Base-by-base conservation (phyloP, 2,329 filamentous ascomycete genomes). In the Dothideomycetes sp. region DNA sequence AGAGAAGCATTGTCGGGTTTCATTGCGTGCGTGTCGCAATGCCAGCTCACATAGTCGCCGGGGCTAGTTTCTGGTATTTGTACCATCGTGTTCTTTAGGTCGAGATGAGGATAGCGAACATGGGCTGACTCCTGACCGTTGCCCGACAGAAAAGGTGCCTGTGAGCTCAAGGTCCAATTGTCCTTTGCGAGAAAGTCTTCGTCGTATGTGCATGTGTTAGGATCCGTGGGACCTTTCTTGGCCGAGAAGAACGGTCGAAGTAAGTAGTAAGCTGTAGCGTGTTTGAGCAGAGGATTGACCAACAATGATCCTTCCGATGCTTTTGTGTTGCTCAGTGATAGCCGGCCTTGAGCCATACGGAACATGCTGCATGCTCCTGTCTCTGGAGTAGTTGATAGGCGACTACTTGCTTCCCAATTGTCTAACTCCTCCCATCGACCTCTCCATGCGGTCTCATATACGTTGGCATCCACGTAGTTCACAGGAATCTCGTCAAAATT, bases 281-380 rank as follows among this genome's bases (percentile, higher is more conserved):
- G 73, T 47, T 73, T 73, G 33, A 91, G 62, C 41, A 93, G 67
- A 0, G 88, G 88, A 52, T 88, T 88, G 1, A 94, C 82, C 30
- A 84, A 69, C 37, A 94, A 62, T 0, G 86, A 89, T 0, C 88
- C 88, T 62, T 94, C 79, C 5, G 70, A 70, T 0, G 84, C 83
- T 0, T 71, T 77, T 0, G 77, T 81, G 11, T 68, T 64, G 44
- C 80, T 86, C 71, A 94, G 81, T 45, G 75, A 76, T 38, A 95
- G 61, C 88, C 88, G 95, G 12, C 86, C 87, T 62, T 95, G 88
- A 60, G 84, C 89, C 71, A 86, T 82, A 23, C 88, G 74, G 61
- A 94, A 87, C 69, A 87, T 85, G 30, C 74, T 80, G 61, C 85
- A 93, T 1, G 82, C 79, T 0, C 88, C 87, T 0, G 86, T 71